Evolutionary conservation across 495 filamentous ascomycete genomes (phyloP), one percentile per base, ranked within the genome.

Genomic region (Talaromyces stipitatus): DNA sequence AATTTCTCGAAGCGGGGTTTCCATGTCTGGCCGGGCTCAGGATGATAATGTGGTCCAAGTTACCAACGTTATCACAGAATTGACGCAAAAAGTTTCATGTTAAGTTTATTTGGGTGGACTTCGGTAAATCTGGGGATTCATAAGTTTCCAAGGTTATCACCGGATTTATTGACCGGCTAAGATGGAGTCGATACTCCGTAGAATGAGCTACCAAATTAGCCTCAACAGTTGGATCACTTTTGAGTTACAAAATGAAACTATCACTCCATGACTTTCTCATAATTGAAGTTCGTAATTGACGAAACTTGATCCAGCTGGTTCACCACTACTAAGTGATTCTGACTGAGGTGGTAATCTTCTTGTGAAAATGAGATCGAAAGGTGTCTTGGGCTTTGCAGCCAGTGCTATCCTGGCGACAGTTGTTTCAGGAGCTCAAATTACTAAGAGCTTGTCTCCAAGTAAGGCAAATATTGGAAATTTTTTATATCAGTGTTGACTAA

Each of bases 341-440:
- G 29, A 12, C 29, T 12, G 29, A 32, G 12, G n/a, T n/a, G n/a
- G n/a, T n/a, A n/a, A n/a, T n/a, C n/a, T 33, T 33, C 7, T 33
- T 33, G 30, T 12, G 12, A 22, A 2, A 4, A 45, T 45, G 38
- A 45, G 20, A 45, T 18, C 16, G 8, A 45, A 16, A 45, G 38
- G n/a, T 45, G 8, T 22, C 9, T 7, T 7, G 18, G 20, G 38
- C 38, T 22, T 10, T 10, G 38, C 38, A 45, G n/a, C 38, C 20
- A 22, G 38, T n/a, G 2, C n/a, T 1, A 10, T 45, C 41, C 12
- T 58, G 4, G 56, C 33, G 18, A 41, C 20, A 8, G 18, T 48
- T 22, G 59, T n/a, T 28, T 61, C 59, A 14, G 56, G 56, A 24
- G 59, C 50, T 32, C 50, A 61, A 3, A 58, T 61, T 36, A 61